These are phyloP conservation scores for Cryptosporidium meleagridis DNA, from an alignment of 169 alveolate species.

Conservation along the genomic window DNA sequence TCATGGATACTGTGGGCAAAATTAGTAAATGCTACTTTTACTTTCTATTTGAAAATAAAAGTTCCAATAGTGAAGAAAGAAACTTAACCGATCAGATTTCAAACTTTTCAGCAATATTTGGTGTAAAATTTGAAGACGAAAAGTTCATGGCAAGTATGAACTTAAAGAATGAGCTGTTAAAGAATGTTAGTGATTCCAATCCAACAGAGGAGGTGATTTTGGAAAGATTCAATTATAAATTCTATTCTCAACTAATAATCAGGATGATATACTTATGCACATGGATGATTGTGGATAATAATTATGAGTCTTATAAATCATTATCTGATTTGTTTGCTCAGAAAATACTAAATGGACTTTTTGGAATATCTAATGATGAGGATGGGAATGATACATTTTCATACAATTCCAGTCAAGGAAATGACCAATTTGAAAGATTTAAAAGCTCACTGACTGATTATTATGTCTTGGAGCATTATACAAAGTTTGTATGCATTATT, in stretches of 20 bases:
- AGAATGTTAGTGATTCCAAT: neutral
- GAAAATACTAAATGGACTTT: slow-evolving; percentile 4
- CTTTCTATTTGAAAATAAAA: slow-evolving; percentile 6
- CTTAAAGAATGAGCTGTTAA: slow-evolving; percentile 4
- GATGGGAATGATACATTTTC: neutral
- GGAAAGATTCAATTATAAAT: slow-evolving; percentile 37
- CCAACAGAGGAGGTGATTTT: neutral
- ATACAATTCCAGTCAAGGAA: neutral
- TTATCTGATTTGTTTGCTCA: slow-evolving; percentile 21
- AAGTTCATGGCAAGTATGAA: slow-evolving; percentile 27
- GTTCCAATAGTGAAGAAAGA: neutral
- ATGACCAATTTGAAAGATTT: neutral
- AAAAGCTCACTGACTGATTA: slow-evolving; percentile 9
- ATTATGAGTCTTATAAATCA: slow-evolving; percentile 7
- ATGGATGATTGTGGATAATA: slow-evolving; percentile 44
- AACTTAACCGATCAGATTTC: slow-evolving; percentile 7
- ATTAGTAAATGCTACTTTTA: slow-evolving; percentile 18
- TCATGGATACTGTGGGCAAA: slow-evolving; percentile 25
- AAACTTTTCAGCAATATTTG: slow-evolving; percentile 17
- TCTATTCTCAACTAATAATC: slow-evolving; percentile 44
- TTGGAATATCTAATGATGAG: slow-evolving; percentile 9
- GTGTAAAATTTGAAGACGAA: slow-evolving; percentile 18
- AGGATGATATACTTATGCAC: slow-evolving; percentile 43
- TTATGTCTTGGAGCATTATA: slow-evolving; percentile 39
- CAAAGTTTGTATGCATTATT: slow-evolving; percentile 29